A percentile compares a stretch with the other conserved stretches of the same genome.
Conservation (phyloP, 768 basidiomycete species). For the Mycena galopus region DNA sequence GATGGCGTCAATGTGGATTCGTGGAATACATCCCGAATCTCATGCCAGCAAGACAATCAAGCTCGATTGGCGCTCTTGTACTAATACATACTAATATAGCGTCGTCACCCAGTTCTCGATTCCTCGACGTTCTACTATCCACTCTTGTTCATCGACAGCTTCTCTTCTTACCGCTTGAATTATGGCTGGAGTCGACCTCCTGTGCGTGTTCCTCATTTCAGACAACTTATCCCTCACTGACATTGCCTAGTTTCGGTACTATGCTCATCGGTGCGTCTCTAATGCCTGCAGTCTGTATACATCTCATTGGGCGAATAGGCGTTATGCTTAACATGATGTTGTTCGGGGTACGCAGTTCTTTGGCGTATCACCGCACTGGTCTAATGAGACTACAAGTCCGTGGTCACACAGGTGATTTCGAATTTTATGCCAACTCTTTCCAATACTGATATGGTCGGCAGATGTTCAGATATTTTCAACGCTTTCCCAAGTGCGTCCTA, state of each 20-base stretch:
- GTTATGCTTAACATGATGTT: constrained; percentile 24
- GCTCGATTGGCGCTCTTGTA: no score
- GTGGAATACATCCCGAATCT: no score
- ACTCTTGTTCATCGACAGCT: background rate
- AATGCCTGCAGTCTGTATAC: background rate
- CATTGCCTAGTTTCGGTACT: constrained; percentile 10
- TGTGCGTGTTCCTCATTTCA: constrained; percentile 8
- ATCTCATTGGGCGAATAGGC: constrained; percentile 11
- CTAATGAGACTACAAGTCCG: background rate
- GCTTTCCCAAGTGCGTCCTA: constrained; percentile 13
- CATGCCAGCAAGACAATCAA: no score
- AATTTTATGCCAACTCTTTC: background rate
- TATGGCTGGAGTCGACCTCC: constrained; percentile 35
- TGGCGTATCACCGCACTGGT: background rate
- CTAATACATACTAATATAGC: no score
- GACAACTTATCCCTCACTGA: background rate
- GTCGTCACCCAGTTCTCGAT: no score
- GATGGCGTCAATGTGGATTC: no score
- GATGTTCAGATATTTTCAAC: no score
- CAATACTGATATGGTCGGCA: background rate
- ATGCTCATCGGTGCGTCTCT: constrained; percentile 23
- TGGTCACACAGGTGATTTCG: constrained; percentile 13
- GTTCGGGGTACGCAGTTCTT: constrained; percentile 22
- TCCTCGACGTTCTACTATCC: no score
- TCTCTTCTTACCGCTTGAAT: constrained; percentile 7